Evolutionary conservation across 192 early-diverging fungal genomes (phyloP).

Genomic region (Coemansia guatemalensis): DNA sequence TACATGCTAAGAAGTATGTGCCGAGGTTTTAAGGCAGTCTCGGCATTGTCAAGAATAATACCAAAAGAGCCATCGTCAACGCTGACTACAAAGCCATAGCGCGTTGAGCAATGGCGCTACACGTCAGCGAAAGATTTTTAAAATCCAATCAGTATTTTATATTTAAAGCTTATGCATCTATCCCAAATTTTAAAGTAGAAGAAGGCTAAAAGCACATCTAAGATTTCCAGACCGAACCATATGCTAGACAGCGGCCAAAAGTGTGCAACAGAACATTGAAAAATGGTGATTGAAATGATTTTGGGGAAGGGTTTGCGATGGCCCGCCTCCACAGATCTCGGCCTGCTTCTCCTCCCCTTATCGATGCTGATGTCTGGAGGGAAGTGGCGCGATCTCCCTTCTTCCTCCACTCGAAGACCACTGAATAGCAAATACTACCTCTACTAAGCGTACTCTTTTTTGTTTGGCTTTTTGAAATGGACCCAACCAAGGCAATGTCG

Average conservation of each 20-base stretch:
- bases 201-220: not conserved
- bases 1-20: not conserved
- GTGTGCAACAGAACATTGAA: not conserved
- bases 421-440: conserved; percentile 1
- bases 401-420: not conserved
- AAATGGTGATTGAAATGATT: not conserved
- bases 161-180: no score
- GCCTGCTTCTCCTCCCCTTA: not conserved
- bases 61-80: not conserved
- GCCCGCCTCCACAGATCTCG: not conserved
- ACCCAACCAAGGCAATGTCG: conserved; percentile 53
- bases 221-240: not conserved
- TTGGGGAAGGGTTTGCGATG: not conserved
- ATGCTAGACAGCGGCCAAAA: not conserved
- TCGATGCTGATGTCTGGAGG: no score
- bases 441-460: not conserved
- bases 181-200: no score
- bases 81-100: not conserved
- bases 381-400: conserved; percentile 7
- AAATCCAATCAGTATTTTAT: no score
- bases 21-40: not conserved
- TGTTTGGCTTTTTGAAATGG: conserved; percentile 20
- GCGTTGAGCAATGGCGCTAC: not conserved
- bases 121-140: not conserved
- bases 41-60: not conserved